Evolutionary conservation across 192 early-diverging fungal species (phyloP), one percentile per base, ranked within the genome.

Genomic region (Coemansia biformis): DNA sequence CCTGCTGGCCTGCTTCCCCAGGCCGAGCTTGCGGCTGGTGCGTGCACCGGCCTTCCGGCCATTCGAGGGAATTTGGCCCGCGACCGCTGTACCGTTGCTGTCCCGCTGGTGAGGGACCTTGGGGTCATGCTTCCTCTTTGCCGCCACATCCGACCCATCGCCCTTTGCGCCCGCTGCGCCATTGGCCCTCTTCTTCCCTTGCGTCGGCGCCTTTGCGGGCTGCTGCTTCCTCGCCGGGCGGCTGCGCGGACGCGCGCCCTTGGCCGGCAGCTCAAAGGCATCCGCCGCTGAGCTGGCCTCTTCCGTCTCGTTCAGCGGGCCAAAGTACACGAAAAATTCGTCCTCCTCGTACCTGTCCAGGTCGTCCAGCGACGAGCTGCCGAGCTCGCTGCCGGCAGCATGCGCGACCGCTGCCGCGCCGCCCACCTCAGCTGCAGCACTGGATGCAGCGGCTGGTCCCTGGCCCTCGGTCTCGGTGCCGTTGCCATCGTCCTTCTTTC

Each of bases 281-380:
- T 52, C 60, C 18, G 54, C 43, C 2, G 56, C 66, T 8, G 48
- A 41, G 18, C 23, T 43, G 18, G 22, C 56, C 14, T 35, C 51
- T 18, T 29, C 48, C 15, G 51, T 35, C 38, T 75, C 72, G 54
- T 75, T 75, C 37, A 75, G 43, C 30, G 72, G 72, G 2, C 72
- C 72, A 43, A 51, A 59, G 34, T 75, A 75, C 14, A 75, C 72
- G 42, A 75, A 75, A 49, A 69, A 75, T 45, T 75, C 72, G 18
- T 69, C 72, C 24, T 60, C 66, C 1, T 68, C 46, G 16, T 63
- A 67, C 18, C 40, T 56, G 49, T 75, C 72, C 16, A 60, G 29
- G 23, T 73, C 62, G 13, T 73, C 69, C 40, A 57, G 43, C 16
- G 42, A 13, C 12, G 31, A 11, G 5, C 23, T 24, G n/a, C 21